Evolutionary conservation across 2,329 filamentous ascomycete genomes (phyloP).

Genomic region (Chaetomium strumarium): DNA sequence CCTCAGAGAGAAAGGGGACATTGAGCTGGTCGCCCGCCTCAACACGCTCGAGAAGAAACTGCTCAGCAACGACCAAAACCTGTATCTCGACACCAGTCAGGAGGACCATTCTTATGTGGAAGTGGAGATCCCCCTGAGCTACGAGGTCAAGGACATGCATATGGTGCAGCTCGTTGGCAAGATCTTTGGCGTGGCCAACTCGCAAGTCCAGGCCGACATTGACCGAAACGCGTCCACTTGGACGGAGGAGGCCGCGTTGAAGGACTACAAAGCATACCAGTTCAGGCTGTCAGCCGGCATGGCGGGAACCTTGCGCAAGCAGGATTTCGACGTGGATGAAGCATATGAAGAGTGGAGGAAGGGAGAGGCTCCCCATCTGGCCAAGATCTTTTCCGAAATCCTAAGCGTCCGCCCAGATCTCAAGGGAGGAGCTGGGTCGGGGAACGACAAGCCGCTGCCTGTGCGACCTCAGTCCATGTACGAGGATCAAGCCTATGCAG

Average conservation of each 20-base stretch:
- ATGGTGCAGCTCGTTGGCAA: conserved; percentile 81
- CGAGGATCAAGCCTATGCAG: conserved; percentile 48
- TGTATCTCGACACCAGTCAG: conserved; percentile 58
- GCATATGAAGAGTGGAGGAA: conserved; percentile 88
- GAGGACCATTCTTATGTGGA: conserved; percentile 66
- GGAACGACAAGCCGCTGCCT: conserved; percentile 55
- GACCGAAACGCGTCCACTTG: conserved; percentile 73
- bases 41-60: conserved; percentile 86
- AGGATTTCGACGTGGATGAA: conserved; percentile 88
- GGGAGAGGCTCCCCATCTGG: conserved; percentile 78
- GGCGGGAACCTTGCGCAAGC: conserved; percentile 66
- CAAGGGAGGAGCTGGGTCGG: conserved; percentile 64
- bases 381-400: conserved; percentile 89
- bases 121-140: conserved; percentile 73
- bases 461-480: conserved; percentile 42
- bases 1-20: conserved; percentile 71
- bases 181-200: conserved; percentile 75
- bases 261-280: conserved; percentile 91
- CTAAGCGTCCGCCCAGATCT: conserved; percentile 80
- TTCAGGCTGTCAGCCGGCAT: conserved; percentile 77
- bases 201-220: conserved; percentile 81
- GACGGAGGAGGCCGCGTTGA: conserved; percentile 87
- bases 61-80: conserved; percentile 86
- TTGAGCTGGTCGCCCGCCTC: conserved; percentile 75
- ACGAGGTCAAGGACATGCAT: conserved; percentile 96